phyloP scores from a whole-genome alignment of 148 eudicot genomes.

The Amaranthus cruentus region DNA sequence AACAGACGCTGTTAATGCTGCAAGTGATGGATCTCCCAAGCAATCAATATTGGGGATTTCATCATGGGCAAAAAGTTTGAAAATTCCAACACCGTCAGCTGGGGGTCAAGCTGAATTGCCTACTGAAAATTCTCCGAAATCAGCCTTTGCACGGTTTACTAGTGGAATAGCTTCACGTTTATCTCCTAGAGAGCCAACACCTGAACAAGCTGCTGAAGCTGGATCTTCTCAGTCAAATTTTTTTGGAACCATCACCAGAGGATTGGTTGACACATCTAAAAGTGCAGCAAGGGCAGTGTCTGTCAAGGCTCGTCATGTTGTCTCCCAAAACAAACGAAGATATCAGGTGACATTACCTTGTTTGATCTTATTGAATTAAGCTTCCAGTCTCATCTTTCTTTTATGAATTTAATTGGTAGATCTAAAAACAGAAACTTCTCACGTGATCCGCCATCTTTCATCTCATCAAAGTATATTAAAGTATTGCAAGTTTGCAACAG shows the following conservation, averaged over 20 bases:
- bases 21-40: constrained; percentile 46
- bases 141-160: constrained; percentile 70
- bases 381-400: neutral
- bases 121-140: constrained; percentile 54
- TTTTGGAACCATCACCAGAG: constrained; percentile 76
- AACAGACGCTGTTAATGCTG: constrained; percentile 29
- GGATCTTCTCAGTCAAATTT: constrained; percentile 62
- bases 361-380: neutral
- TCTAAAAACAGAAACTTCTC: too few relatives aligned
- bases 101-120: constrained; percentile 56
- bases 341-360: constrained; percentile 53
- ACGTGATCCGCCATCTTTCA: too few relatives aligned
- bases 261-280: constrained; percentile 86
- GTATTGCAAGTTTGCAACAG: too few relatives aligned
- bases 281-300: constrained; percentile 92
- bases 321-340: constrained; percentile 97
- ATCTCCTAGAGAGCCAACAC: constrained; percentile 67
- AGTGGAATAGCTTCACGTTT: constrained; percentile 64
- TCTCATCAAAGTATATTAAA: neutral
- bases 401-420: neutral
- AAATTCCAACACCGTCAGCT: constrained; percentile 51
- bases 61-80: constrained; percentile 74
- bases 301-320: constrained; percentile 96
- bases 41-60: constrained; percentile 61
- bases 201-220: constrained; percentile 52